Conservation (phyloP, 768 basidiomycete genomes). For the Amanita thiersii region DNA sequence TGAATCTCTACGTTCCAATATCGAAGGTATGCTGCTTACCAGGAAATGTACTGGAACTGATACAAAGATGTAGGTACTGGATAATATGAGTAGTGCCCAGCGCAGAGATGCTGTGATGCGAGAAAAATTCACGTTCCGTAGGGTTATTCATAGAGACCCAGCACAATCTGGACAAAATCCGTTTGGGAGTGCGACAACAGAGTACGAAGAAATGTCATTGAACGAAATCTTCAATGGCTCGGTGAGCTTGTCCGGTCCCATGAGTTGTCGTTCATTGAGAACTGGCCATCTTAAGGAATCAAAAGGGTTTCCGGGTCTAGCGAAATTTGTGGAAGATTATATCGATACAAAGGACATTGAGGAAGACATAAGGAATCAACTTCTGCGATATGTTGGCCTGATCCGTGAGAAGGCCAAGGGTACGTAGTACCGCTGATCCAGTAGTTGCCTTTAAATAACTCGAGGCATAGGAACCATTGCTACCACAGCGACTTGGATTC, state of each 20-base stretch:
- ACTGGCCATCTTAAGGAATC: background rate
- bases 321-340: slow-evolving; percentile 4
- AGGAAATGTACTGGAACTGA: background rate
- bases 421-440: background rate
- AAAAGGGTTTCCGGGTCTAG: slow-evolving; percentile 1
- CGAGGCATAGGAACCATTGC: slow-evolving; percentile 2
- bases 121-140: slow-evolving; percentile 8
- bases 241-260: background rate
- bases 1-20: slow-evolving; percentile 9
- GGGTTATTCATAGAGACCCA: background rate
- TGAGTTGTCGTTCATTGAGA: background rate
- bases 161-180: background rate
- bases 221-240: slow-evolving; percentile 10
- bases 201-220: slow-evolving; percentile 8
- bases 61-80: slow-evolving; percentile 2
- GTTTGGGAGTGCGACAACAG: background rate
- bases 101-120: slow-evolving; percentile 1
- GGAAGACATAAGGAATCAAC: background rate
- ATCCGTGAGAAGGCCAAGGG: slow-evolving; percentile 7
- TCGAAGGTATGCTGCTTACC: slow-evolving; percentile 5
- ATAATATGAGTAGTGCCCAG: slow-evolving; percentile 6
- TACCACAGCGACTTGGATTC: slow-evolving; percentile 10
- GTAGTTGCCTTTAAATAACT: background rate
- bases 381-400: background rate
- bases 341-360: background rate